Conservation (phyloP, 129 eudicot genomes). For the Helichrysum umbraculigerum region DNA sequence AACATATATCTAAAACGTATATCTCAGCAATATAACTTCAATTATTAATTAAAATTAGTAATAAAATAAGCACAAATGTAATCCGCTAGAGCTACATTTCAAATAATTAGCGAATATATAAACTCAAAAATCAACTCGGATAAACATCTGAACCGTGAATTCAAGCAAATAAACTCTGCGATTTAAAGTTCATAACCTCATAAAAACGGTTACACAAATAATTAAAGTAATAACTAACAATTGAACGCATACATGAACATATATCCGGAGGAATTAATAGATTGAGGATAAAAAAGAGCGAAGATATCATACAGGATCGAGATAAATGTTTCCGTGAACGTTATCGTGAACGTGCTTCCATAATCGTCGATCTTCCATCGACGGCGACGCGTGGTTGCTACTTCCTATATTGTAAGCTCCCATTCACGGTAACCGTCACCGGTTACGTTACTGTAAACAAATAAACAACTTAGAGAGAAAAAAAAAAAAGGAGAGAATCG, state of each 20-base stretch:
- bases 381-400: slow-evolving; percentile 29
- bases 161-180: background rate
- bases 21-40: background rate
- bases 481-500: background rate
- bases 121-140: slow-evolving; percentile 1
- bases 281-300: background rate
- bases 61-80: background rate
- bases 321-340: slow-evolving; percentile 90
- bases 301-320: slow-evolving; percentile 61
- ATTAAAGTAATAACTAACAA: background rate
- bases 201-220: background rate
- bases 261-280: background rate
- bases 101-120: background rate
- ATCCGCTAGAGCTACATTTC: slow-evolving; percentile 23
- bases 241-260: slow-evolving; percentile 1
- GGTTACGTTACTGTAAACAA: slow-evolving; percentile 13
- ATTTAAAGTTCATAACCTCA: background rate
- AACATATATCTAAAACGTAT: background rate
- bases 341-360: slow-evolving; percentile 83
- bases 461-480: slow-evolving; percentile 15
- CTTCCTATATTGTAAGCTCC: slow-evolving; percentile 40
- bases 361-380: slow-evolving; percentile 49
- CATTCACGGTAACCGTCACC: slow-evolving; percentile 35
- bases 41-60: background rate
- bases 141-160: background rate